These are phyloP conservation scores for Schwanniomyces vanrijiae DNA, from an alignment of 805 yeast genomes.

Conservation along the genomic window DNA sequence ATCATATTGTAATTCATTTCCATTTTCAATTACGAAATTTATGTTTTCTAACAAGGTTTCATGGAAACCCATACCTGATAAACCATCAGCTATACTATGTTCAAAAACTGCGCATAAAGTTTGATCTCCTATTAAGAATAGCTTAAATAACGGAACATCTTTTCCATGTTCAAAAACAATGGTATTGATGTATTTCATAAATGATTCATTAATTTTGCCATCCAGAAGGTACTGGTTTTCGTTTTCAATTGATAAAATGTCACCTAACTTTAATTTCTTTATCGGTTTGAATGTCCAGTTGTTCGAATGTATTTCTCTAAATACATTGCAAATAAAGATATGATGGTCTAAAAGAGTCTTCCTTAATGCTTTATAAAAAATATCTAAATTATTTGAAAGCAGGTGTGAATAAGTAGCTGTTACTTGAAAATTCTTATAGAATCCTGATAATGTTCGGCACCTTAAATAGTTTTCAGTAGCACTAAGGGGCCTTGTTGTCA, in stretches of 20 bases:
- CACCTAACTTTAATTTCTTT: conserved; percentile 18
- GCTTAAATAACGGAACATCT: conserved; percentile 28
- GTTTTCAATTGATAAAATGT: conserved; percentile 19
- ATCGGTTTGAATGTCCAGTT: conserved; percentile 32
- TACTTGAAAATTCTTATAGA: conserved; percentile 33
- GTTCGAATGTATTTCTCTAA: conserved; percentile 21
- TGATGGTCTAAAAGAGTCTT: conserved; percentile 34
- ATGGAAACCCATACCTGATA: conserved; percentile 34
- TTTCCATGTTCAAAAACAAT: conserved; percentile 19
- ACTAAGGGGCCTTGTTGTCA: conserved; percentile 24
- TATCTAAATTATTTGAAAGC: conserved; percentile 10
- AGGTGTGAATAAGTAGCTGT: conserved; percentile 29
- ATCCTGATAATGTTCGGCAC: conserved; percentile 27
- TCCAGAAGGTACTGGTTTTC: conserved; percentile 12
- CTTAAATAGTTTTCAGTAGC: conserved; percentile 34
- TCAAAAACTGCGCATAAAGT: conserved; percentile 29
- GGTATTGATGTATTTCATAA: conserved; percentile 22
- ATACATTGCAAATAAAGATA: conserved; percentile 23
- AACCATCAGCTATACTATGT: conserved; percentile 41
- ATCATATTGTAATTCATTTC: too few species aligned
- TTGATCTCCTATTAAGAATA: conserved; percentile 21
- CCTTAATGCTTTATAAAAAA: conserved; percentile 28
- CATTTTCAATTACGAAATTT: conserved; percentile 17
- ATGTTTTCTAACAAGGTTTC: conserved; percentile 31
- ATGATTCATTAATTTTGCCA: conserved; percentile 24